Conservation (phyloP, 2,329 filamentous ascomycete genomes). For the Botrytis fabae region DNA sequence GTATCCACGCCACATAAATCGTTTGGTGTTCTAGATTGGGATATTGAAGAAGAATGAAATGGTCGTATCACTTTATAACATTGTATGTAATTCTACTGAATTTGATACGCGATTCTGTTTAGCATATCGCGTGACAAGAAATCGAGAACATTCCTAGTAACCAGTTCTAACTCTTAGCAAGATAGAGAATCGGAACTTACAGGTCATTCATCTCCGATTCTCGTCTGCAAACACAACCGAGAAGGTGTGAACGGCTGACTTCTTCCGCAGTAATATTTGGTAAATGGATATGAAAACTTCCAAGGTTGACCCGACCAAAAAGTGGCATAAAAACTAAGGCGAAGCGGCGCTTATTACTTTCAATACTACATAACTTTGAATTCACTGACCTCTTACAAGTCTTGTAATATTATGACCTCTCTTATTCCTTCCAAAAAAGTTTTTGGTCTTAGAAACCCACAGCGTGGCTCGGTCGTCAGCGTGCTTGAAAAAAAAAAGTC, state of each 20-base stretch:
- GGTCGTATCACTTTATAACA: not conserved
- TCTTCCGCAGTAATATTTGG: constrained; percentile 13
- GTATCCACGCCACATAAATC: not conserved
- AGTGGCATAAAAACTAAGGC: not conserved
- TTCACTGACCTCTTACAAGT: not conserved
- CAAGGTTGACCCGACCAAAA: constrained; percentile 8
- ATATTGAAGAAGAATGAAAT: not conserved
- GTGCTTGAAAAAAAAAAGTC: not conserved
- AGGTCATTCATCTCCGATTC: constrained; percentile 2
- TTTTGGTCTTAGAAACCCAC: not conserved
- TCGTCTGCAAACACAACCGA: constrained; percentile 9
- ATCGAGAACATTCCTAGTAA: not conserved
- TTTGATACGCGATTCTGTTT: not conserved
- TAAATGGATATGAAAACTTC: constrained; percentile 2
- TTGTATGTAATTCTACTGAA: not conserved
- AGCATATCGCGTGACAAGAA: not conserved
- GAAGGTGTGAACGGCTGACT: constrained; percentile 8
- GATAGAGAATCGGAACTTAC: not conserved
- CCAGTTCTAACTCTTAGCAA: not conserved
- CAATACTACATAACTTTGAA: constrained; percentile 12
- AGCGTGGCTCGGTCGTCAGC: constrained; percentile 11
- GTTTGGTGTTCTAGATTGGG: not conserved
- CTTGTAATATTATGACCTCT: not conserved
- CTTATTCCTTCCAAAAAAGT: not conserved
- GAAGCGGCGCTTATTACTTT: constrained; percentile 20